phyloP scores from a whole-genome alignment of 306 rosid genomes.

The Cicer chorassanicum region DNA sequence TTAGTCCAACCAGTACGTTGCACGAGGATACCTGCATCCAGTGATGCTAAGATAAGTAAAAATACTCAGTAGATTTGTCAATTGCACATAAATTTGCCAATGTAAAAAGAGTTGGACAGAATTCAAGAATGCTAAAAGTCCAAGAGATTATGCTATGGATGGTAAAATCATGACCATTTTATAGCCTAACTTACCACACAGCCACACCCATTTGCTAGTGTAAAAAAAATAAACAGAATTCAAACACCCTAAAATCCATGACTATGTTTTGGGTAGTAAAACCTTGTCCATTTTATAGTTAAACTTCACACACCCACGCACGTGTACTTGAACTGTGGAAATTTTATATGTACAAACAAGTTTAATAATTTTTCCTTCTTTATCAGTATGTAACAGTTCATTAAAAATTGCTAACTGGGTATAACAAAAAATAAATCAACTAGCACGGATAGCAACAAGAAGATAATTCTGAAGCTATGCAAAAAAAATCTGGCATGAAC shows the following conservation, averaged over 20 bases:
- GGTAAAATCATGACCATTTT: neutral
- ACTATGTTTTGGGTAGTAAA: conserved; percentile 17
- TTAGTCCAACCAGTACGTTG: conserved; percentile 93
- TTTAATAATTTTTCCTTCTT: neutral
- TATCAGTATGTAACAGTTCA: neutral
- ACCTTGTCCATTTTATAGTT: conserved; percentile 13
- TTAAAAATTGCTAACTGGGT: conserved; percentile 18
- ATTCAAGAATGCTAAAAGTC: conserved; percentile 25
- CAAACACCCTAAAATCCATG: conserved; percentile 33
- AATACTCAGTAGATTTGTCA: conserved; percentile 28
- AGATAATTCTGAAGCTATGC: conserved; percentile 8
- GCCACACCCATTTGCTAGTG: conserved; percentile 10
- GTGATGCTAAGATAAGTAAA: conserved; percentile 39
- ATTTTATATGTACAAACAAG: conserved; percentile 35
- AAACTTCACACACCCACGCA: conserved; percentile 3
- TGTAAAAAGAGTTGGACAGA: conserved; percentile 31
- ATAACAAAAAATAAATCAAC: conserved; percentile 3
- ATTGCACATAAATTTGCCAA: conserved; percentile 30
- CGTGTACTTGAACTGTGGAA: neutral
- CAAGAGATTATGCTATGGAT: conserved; percentile 10
- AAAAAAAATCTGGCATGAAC: neutral
- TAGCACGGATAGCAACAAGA: conserved; percentile 24
- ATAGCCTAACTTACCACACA: neutral
- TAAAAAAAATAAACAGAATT: conserved; percentile 26
- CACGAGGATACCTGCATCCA: conserved; percentile 74